Conservation (phyloP, 164 flowering plant genomes). For the Saururus chinensis region DNA sequence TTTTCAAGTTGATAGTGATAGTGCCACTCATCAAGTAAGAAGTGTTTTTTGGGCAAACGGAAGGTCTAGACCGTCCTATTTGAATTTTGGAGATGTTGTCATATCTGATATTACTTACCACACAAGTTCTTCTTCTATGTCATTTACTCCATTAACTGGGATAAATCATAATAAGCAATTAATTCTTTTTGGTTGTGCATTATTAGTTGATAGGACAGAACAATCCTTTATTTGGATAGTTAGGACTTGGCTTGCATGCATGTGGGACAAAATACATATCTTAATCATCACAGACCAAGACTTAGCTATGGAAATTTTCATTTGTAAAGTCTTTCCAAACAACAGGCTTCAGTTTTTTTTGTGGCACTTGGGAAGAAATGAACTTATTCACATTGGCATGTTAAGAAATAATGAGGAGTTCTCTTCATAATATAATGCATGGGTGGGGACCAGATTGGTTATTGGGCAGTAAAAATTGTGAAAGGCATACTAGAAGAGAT, state of each 20-base stretch:
- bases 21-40: slow-evolving; percentile 42
- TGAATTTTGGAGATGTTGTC: slow-evolving; percentile 77
- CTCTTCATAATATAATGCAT: no score
- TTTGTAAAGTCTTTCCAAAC: no score
- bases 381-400: no score
- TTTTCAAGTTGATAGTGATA: slow-evolving; percentile 67
- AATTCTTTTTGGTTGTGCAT: slow-evolving; percentile 80
- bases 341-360: no score
- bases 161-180: slow-evolving; percentile 83
- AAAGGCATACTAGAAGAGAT: no score
- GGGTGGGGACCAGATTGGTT: no score
- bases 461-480: no score
- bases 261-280: slow-evolving; percentile 57
- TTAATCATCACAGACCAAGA: slow-evolving; percentile 65
- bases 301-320: slow-evolving; percentile 4
- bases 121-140: slow-evolving; percentile 62
- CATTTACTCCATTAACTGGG: slow-evolving; percentile 85
- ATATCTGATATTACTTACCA: slow-evolving; percentile 75
- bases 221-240: slow-evolving; percentile 73
- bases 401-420: no score
- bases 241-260: slow-evolving; percentile 63
- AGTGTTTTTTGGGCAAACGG: slow-evolving; percentile 84
- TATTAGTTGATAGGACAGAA: slow-evolving; percentile 63
- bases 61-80: slow-evolving; percentile 48
- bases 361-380: no score